Conservation (phyloP, 345 rosid species). For the Eucalyptus melliodora region DNA sequence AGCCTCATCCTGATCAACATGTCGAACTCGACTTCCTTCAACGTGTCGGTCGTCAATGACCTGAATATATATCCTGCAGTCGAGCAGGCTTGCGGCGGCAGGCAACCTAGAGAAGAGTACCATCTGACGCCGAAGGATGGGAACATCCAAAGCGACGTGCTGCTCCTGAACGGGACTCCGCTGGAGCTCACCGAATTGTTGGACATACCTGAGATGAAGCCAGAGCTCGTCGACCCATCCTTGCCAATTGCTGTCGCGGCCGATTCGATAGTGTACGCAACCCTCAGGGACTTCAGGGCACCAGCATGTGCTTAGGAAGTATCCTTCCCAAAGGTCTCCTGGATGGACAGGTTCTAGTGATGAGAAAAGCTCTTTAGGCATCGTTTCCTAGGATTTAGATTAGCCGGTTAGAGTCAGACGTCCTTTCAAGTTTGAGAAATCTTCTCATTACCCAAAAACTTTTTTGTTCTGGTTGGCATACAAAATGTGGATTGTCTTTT, state of each 20-base stretch:
- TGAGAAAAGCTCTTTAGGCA: neutral
- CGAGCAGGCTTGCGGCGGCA: neutral
- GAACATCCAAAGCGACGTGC: slow-evolving; percentile 42
- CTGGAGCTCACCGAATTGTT: slow-evolving; percentile 17
- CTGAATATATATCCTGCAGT: neutral
- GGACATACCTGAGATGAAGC: slow-evolving; percentile 34
- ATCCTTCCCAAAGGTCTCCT: neutral
- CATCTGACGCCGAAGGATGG: slow-evolving; percentile 48
- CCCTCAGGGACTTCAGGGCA: slow-evolving; percentile 29
- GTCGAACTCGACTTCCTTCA: slow-evolving; percentile 23
- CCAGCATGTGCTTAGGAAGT: slow-evolving; percentile 37
- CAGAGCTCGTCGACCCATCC: slow-evolving; percentile 15
- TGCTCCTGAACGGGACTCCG: slow-evolving; percentile 40
- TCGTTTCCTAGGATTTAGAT: neutral
- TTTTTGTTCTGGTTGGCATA: neutral
- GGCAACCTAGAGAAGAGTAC: slow-evolving; percentile 31
- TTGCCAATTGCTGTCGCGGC: slow-evolving; percentile 19
- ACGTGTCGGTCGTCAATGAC: slow-evolving; percentile 18
- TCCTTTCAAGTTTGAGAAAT: neutral
- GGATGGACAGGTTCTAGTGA: neutral
- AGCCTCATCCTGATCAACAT: slow-evolving; percentile 33
- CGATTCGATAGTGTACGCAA: slow-evolving; percentile 23
- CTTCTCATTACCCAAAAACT: neutral
- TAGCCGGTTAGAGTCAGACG: neutral
- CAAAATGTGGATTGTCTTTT: neutral